Percentiles rank a stretch among this genome's conserved stretches.
Evolutionary conservation across 768 basidiomycete species (phyloP).

Genomic region (Strobilomyces dryophilus): DNA sequence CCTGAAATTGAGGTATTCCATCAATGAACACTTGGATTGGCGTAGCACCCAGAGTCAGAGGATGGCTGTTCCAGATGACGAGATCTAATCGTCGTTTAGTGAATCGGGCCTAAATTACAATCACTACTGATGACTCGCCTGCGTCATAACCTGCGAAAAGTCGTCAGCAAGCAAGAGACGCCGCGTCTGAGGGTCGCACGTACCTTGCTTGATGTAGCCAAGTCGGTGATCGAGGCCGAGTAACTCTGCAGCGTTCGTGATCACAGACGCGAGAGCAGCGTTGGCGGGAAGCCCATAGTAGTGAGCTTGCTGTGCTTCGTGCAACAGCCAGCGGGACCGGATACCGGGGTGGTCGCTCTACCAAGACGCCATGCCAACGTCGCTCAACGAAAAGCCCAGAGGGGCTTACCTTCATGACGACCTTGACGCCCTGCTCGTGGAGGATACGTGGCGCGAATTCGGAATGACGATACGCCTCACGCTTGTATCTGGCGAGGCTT

Average conservation of each 20-base stretch:
- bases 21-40: constrained; percentile 82
- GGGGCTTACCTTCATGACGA: constrained; percentile 46
- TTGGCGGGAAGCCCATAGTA: constrained; percentile 73
- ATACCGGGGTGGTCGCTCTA: constrained; percentile 66
- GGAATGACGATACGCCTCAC: constrained; percentile 53
- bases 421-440: constrained; percentile 43
- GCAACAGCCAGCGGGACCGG: constrained; percentile 72
- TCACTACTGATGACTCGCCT: constrained; percentile 18
- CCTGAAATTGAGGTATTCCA: constrained; percentile 61
- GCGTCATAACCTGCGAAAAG: constrained; percentile 61
- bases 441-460: constrained; percentile 56
- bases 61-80: constrained; percentile 72
- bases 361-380: not conserved
- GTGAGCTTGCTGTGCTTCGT: constrained; percentile 82
- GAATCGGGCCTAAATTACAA: not conserved
- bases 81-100: constrained; percentile 33
- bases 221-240: constrained; percentile 80
- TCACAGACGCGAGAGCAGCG: constrained; percentile 71
- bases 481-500: constrained; percentile 42
- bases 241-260: constrained; percentile 62
- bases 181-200: not conserved
- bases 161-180: constrained; percentile 2
- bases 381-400: not conserved
- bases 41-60: constrained; percentile 72
- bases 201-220: constrained; percentile 66